Evolutionary conservation across 257 asterid species (phyloP), one percentile per base, ranked within the genome.

Genomic region (Plantago elongata): DNA sequence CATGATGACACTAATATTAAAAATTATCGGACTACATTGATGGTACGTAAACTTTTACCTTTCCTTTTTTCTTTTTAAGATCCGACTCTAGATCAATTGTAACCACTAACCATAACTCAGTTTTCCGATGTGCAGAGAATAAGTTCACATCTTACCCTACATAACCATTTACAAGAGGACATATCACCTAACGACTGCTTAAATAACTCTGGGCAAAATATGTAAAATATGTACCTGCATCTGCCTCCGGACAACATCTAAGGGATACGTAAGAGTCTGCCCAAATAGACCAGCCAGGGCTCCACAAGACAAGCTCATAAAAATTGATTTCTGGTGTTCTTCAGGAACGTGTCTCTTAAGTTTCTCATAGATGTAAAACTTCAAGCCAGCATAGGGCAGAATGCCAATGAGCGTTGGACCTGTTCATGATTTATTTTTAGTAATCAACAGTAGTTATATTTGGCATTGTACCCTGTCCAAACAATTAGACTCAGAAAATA

Each of bases 261-360:
- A 79, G 0, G 99, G 99, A 69, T 89, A 93, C 0, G 99, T 93
- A 52, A 93, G 62, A 52, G 99, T 93, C 81, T 93, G 99, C 14
- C 99, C 99, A 48, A 93, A 81, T 75, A 92, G 75, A 72, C 99
- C 99, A 38, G 97, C 99, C 49, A 92, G 52, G 68, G 97, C 99
- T 71, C 99, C 99, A 73, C 99, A 92, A 4, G 95, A 89, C 51
- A 92, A 74, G 51, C 88, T 79, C 96, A 86, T 84, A 62, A 70
- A 49, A 56, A 92, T 86, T 37, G 97, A 86, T 11, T 77, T 83
- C 64, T 86, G 97, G 10, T 83, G 88, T 73, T 84, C 95, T 69
- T 92, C 95, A 0, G 97, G 96, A 50, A 89, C 95, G 30, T 71
- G 89, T 57, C 81, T 81, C 64, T 92, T 92, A 11, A 92, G 85